These are phyloP conservation scores for Cercospora beticola DNA, from an alignment of 2,329 filamentous ascomycete genomes.

Conservation along the genomic window DNA sequence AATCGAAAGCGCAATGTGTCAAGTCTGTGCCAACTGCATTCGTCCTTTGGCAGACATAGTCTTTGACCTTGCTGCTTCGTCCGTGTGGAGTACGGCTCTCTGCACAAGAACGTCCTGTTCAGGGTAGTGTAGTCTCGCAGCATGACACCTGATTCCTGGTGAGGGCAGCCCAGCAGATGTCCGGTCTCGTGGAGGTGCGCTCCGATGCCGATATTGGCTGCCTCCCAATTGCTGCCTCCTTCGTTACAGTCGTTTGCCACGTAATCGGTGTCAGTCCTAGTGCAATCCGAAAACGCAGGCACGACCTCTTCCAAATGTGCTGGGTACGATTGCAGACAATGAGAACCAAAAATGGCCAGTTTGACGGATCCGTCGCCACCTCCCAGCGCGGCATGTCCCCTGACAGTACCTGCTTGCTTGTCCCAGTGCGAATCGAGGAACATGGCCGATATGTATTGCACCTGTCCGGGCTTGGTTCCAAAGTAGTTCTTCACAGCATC, in stretches of 20 bases:
- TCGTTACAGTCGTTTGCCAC: slow-evolving; percentile 86
- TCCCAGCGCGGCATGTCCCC: slow-evolving; percentile 81
- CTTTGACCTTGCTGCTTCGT: slow-evolving; percentile 78
- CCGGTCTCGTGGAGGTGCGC: slow-evolving; percentile 90
- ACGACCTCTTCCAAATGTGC: slow-evolving; percentile 85
- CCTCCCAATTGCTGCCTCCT: slow-evolving; percentile 88
- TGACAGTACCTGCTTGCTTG: slow-evolving; percentile 64
- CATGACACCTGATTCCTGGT: slow-evolving; percentile 92
- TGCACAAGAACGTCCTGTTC: slow-evolving; percentile 77
- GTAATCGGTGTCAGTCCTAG: slow-evolving; percentile 74
- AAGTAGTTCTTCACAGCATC: slow-evolving; percentile 80
- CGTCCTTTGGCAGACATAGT: slow-evolving; percentile 71
- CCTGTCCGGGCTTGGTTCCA: slow-evolving; percentile 70
- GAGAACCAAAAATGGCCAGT: slow-evolving; percentile 87
- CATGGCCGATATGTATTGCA: slow-evolving; percentile 82
- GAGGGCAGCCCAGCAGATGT: slow-evolving; percentile 84
- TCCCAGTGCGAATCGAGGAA: slow-evolving; percentile 91
- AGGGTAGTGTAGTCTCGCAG: slow-evolving; percentile 80
- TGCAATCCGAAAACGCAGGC: slow-evolving; percentile 85
- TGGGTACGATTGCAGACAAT: slow-evolving; percentile 88
- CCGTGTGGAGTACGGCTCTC: slow-evolving; percentile 82
- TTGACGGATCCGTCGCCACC: slow-evolving; percentile 71
- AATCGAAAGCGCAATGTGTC: slow-evolving; percentile 85
- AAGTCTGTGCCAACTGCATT: slow-evolving; percentile 88
- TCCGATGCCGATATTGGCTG: slow-evolving; percentile 90